Evolutionary conservation across 257 asterid species (phyloP).

Genomic region (Henckelia pumila): DNA sequence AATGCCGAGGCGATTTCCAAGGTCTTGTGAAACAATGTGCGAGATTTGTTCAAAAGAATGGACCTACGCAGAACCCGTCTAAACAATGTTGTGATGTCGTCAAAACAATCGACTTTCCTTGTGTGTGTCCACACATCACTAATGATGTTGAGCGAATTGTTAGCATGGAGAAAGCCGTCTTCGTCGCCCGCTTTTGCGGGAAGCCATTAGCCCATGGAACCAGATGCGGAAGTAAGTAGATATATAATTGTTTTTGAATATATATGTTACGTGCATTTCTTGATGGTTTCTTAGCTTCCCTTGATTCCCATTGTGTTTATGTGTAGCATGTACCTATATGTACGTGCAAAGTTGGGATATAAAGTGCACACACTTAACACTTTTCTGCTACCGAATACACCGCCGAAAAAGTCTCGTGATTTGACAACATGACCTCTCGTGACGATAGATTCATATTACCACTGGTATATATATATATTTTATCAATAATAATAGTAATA

Average conservation of each 20-base stretch:
- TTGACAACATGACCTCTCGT: no score
- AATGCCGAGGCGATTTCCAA: conserved; percentile 57
- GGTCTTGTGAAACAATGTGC: conserved; percentile 56
- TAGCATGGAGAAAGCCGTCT: conserved; percentile 62
- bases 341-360: no score
- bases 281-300: no score
- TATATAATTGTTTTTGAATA: no score
- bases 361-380: no score
- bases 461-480: no score
- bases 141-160: conserved; percentile 40
- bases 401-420: no score
- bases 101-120: conserved; percentile 40
- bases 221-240: conserved; percentile 57
- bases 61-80: conserved; percentile 45
- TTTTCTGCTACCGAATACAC: no score
- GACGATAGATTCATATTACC: no score
- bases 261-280: not conserved
- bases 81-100: conserved; percentile 47
- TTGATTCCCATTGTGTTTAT: no score
- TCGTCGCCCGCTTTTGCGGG: conserved; percentile 48
- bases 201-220: conserved; percentile 50
- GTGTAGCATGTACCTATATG: no score
- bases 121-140: conserved; percentile 47
- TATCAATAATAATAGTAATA: no score
- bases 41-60: conserved; percentile 42